Evolutionary conservation across 306 rosid species (phyloP).

Genomic region (Argentina anserina): DNA sequence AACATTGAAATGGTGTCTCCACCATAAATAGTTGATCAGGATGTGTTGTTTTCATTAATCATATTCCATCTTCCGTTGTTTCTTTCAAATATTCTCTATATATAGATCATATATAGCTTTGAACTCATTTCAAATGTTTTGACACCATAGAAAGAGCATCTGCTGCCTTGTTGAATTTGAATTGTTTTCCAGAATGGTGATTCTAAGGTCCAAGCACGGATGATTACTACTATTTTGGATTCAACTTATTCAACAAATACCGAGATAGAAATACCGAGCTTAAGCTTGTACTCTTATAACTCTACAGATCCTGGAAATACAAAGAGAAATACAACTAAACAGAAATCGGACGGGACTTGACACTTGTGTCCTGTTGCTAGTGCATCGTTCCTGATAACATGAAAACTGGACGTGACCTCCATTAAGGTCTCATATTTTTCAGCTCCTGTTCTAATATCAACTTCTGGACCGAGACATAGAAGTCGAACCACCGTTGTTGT

Average conservation of each 20-base stretch:
- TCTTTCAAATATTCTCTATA: background rate
- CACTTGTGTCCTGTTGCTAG: background rate
- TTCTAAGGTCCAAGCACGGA: background rate
- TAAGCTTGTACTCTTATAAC: too few relatives aligned
- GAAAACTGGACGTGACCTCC: background rate
- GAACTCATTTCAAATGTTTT: background rate
- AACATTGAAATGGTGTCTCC: constrained; percentile 5
- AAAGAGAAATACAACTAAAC: background rate
- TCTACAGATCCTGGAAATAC: background rate
- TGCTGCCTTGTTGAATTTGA: background rate
- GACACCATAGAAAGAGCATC: background rate
- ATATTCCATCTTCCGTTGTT: background rate
- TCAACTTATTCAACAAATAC: background rate
- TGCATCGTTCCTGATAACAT: background rate
- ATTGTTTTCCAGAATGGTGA: background rate
- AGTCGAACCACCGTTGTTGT: too few relatives aligned
- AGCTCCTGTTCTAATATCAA: too few relatives aligned
- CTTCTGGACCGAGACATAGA: too few relatives aligned
- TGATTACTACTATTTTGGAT: background rate
- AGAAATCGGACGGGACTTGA: background rate
- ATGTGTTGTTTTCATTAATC: background rate
- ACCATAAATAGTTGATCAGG: background rate
- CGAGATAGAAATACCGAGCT: background rate
- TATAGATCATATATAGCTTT: background rate
- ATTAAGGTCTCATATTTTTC: background rate